phyloP scores from a whole-genome alignment of 2,329 filamentous ascomycete species.

The Xylariaceae sp. region DNA sequence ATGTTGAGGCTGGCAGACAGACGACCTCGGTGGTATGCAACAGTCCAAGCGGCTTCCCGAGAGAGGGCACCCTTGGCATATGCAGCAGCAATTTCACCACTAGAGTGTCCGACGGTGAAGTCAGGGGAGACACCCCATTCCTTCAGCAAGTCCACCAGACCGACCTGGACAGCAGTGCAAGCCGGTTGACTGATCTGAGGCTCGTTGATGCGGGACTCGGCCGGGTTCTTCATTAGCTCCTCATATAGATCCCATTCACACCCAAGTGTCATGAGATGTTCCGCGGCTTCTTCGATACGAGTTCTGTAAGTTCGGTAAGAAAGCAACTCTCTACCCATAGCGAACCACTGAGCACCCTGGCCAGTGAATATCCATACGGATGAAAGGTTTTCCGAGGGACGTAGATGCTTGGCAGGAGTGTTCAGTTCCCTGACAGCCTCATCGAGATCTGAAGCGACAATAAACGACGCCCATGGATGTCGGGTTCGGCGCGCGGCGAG shows the following conservation, averaged over 20 bases:
- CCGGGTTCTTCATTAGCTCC: conserved; percentile 24
- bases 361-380: conserved; percentile 30
- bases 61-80: conserved; percentile 38
- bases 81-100: conserved; percentile 39
- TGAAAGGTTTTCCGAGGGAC: conserved; percentile 21
- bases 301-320: conserved; percentile 26
- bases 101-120: conserved; percentile 37
- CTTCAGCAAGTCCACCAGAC: conserved; percentile 26
- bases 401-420: conserved; percentile 24
- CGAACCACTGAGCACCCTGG: conserved; percentile 31
- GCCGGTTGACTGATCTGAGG: conserved; percentile 30
- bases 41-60: conserved; percentile 29
- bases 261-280: conserved; percentile 24
- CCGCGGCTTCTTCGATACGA: conserved; percentile 26
- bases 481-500: conserved; percentile 25
- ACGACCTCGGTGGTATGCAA: conserved; percentile 29
- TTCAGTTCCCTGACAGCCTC: conserved; percentile 23
- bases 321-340: conserved; percentile 32
- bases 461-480: conserved; percentile 27
- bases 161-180: conserved; percentile 28
- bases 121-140: conserved; percentile 31
- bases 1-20: conserved; percentile 27
- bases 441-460: conserved; percentile 24
- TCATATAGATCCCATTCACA: conserved; percentile 28
- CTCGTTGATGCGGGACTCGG: conserved; percentile 27